Base-by-base conservation (phyloP, 2,329 filamentous ascomycete species). In the Phyllosticta citrichinensis region DNA sequence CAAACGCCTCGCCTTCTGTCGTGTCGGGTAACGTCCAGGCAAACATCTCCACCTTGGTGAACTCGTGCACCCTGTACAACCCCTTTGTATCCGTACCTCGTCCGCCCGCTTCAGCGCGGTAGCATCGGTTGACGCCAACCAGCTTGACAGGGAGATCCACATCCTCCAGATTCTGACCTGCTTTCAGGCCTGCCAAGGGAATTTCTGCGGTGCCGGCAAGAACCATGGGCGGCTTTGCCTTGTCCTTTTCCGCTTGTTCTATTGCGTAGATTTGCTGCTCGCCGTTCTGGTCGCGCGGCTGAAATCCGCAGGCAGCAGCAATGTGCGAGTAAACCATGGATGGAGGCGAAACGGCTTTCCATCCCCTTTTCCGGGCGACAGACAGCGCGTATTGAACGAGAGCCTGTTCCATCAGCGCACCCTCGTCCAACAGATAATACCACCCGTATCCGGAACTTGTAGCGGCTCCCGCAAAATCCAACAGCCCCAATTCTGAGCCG, bases 31-130 rank as follows among this genome's bases (percentile, higher is more conserved):
- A 68, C 4, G 90, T 88, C 94, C 94, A 99, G 0, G 88, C 91
- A 71, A 99, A 97, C 80, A 99, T 86, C 75, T 99, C 94, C 0
- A 99, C 93, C 73, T 99, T 99, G 27, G 91, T 96, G 75, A 99
- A 99, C 75, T 99, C 94, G 75, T 99, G 94, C 3, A 99, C 94
- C 27, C 94, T 87, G 76, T 97, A 99, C 1, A 99, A 78, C 5
- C 94, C 94, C 76, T 96, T 97, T 1, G 92, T 96, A 67, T 94
- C 90, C 24, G 88, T 86, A 30, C 94, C 94, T 50, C 93, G 82
- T 0, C 91, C 89, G 33, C 94, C 94, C 0, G 94, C 94, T 76
- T 99, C 94, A 53, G 94, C 94, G 58, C 94, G 88, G 75, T 95
- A 99, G 79, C 92, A 96, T n/a, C 94, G 83, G 61, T 90, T 96